Percentiles rank a stretch among this genome's conserved stretches.
phyloP scores from a whole-genome alignment of 2,329 filamentous ascomycete species.

The Rhynchosporium graminicola region DNA sequence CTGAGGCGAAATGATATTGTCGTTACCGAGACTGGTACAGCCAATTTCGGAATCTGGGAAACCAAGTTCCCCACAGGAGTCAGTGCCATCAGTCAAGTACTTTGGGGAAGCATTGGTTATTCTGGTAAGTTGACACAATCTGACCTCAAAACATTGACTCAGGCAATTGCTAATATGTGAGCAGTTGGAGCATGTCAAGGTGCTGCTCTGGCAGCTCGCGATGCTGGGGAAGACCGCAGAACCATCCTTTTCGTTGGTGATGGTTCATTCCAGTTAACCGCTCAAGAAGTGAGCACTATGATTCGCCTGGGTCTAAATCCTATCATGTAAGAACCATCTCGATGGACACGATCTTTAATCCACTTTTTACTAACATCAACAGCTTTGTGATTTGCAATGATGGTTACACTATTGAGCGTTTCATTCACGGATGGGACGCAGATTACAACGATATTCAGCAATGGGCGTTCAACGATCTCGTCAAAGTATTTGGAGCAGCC shows the following conservation, averaged over 20 bases:
- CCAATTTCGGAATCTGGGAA: slow-evolving; percentile 87
- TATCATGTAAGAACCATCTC: slow-evolving; percentile 62
- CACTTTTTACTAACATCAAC: slow-evolving; percentile 10
- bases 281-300: slow-evolving; percentile 83
- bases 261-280: slow-evolving; percentile 82
- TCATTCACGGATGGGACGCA: slow-evolving; percentile 80
- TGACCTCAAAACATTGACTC: background rate
- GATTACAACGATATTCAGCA: slow-evolving; percentile 77
- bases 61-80: slow-evolving; percentile 77
- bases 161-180: background rate
- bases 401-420: slow-evolving; percentile 86
- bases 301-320: slow-evolving; percentile 72
- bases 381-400: slow-evolving; percentile 85
- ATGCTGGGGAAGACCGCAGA: slow-evolving; percentile 58
- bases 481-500: slow-evolving; percentile 66
- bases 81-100: slow-evolving; percentile 77
- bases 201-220: slow-evolving; percentile 73
- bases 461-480: slow-evolving; percentile 73
- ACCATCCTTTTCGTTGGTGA: slow-evolving; percentile 89
- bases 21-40: slow-evolving; percentile 83
- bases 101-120: slow-evolving; percentile 70
- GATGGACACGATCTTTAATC: background rate
- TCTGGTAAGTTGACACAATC: slow-evolving; percentile 39
- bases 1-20: slow-evolving; percentile 73
- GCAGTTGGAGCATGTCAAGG: slow-evolving; percentile 60